Percentiles rank a stretch among this genome's conserved stretches.
Evolutionary conservation across 2,329 filamentous ascomycete genomes (phyloP).

Genomic region (Metarhizium rileyi): DNA sequence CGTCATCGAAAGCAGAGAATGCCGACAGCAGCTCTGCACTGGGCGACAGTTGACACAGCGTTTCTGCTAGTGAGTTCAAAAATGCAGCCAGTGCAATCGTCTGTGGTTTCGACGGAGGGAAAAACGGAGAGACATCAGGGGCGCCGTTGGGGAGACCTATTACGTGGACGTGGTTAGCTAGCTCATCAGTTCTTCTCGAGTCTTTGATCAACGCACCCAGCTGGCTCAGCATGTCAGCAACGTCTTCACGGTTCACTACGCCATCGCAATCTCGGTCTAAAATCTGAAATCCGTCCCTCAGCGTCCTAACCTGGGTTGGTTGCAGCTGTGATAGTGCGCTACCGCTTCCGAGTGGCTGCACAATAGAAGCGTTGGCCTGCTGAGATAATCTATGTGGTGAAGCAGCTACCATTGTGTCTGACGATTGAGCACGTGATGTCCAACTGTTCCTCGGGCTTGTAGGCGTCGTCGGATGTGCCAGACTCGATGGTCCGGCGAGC

Average conservation of each 20-base stretch:
- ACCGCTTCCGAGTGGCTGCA: conserved; percentile 31
- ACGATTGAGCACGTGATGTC: conserved; percentile 24
- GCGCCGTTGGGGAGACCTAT: conserved; percentile 68
- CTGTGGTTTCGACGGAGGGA: conserved; percentile 60
- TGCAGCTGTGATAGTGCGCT: conserved; percentile 64
- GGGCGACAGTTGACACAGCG: conserved; percentile 65
- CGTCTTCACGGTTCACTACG: conserved; percentile 68
- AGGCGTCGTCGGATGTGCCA: conserved; percentile 32
- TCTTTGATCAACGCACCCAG: conserved; percentile 45
- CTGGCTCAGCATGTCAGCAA: conserved; percentile 79
- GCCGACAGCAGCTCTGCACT: conserved; percentile 76
- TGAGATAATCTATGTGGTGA: conserved; percentile 27
- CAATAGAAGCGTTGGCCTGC: conserved; percentile 18
- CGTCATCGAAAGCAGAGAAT: conserved; percentile 90
- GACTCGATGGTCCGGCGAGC: conserved; percentile 17
- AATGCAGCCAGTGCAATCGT: conserved; percentile 79
- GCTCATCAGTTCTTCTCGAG: background rate
- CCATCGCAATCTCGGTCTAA: conserved; percentile 85
- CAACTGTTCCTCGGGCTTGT: conserved; percentile 27
- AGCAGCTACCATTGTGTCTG: conserved; percentile 25
- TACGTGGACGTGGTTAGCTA: background rate
- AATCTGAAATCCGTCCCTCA: conserved; percentile 90
- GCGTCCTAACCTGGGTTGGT: conserved; percentile 70
- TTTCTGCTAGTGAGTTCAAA: conserved; percentile 68
- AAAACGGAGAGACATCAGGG: conserved; percentile 69